phyloP scores from a whole-genome alignment of 306 rosid species.

The Boehmeria nivea region DNA sequence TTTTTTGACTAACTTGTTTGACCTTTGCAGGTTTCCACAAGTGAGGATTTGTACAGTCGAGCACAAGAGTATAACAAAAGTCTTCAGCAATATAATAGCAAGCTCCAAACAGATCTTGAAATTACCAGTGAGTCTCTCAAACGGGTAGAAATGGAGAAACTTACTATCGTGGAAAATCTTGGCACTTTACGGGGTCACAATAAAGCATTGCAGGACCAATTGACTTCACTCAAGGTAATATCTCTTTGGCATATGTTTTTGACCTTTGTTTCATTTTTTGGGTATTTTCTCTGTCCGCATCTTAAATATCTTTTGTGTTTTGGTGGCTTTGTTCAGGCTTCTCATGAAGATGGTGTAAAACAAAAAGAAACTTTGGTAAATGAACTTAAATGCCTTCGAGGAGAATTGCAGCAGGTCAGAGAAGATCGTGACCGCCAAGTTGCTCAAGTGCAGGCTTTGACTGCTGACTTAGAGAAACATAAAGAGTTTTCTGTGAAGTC shows the following conservation, averaged over 20 bases:
- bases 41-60: conserved; percentile 69
- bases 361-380: conserved; percentile 45
- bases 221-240: conserved; percentile 60
- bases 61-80: conserved; percentile 85
- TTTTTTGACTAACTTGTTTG: not conserved
- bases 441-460: conserved; percentile 43
- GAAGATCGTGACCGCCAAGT: conserved; percentile 72
- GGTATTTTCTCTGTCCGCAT: not conserved
- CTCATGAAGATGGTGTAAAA: conserved; percentile 53
- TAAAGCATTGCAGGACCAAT: conserved; percentile 69
- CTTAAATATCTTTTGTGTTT: conserved; percentile 3
- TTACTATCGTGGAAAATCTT: conserved; percentile 67
- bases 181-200: conserved; percentile 68
- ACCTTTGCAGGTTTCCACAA: conserved; percentile 50
- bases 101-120: conserved; percentile 74
- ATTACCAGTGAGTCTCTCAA: conserved; percentile 55
- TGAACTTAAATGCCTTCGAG: conserved; percentile 62
- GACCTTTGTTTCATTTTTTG: not conserved
- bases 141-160: conserved; percentile 72
- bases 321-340: conserved; percentile 40
- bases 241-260: not conserved
- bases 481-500: conserved; percentile 43
- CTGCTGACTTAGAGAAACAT: conserved; percentile 44
- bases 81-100: conserved; percentile 72
- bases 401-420: conserved; percentile 67